These are phyloP conservation scores for Salvia sclarea DNA, from an alignment of 305 asterid genomes.

Conservation along the genomic window DNA sequence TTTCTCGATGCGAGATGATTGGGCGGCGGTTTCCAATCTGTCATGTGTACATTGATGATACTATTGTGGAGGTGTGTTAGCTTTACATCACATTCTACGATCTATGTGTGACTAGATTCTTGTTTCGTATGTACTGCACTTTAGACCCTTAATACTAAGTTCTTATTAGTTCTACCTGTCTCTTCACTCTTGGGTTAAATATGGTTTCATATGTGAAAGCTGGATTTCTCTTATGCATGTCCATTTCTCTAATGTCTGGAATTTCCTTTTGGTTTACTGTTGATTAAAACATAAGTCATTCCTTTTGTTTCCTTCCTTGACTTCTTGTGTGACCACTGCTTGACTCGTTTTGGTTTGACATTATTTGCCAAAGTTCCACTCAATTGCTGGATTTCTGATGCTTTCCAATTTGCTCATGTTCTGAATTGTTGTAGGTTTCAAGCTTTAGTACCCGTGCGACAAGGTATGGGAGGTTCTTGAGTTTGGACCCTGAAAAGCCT, in stretches of 20 bases:
- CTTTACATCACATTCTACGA: slow-evolving; percentile 21
- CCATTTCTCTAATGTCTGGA: neutral
- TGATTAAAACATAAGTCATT: neutral
- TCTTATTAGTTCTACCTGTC: slow-evolving; percentile 13
- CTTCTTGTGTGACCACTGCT: neutral
- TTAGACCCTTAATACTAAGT: neutral
- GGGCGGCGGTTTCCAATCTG: slow-evolving; percentile 95
- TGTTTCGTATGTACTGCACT: neutral
- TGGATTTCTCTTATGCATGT: slow-evolving; percentile 13
- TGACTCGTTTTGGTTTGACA: neutral
- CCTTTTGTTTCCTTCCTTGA: slow-evolving; percentile 1
- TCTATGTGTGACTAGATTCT: slow-evolving; percentile 10
- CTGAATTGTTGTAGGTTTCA: slow-evolving; percentile 64
- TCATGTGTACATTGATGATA: slow-evolving; percentile 79
- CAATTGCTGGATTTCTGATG: neutral
- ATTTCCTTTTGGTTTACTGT: slow-evolving; percentile 12
- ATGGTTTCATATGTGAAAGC: slow-evolving; percentile 11
- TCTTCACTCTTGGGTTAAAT: slow-evolving; percentile 24
- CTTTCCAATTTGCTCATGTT: slow-evolving; percentile 16
- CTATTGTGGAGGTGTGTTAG: slow-evolving; percentile 70
- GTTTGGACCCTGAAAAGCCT: slow-evolving; percentile 59
- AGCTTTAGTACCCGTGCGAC: slow-evolving; percentile 83
- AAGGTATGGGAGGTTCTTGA: slow-evolving; percentile 44
- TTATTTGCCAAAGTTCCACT: slow-evolving; percentile 9
- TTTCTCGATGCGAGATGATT: slow-evolving; percentile 72